Percentiles rank a stretch among this genome's conserved stretches.
These are phyloP conservation scores for Fusarium sp. DNA, from an alignment of 2,329 filamentous ascomycete genomes.

Conservation along the genomic window DNA sequence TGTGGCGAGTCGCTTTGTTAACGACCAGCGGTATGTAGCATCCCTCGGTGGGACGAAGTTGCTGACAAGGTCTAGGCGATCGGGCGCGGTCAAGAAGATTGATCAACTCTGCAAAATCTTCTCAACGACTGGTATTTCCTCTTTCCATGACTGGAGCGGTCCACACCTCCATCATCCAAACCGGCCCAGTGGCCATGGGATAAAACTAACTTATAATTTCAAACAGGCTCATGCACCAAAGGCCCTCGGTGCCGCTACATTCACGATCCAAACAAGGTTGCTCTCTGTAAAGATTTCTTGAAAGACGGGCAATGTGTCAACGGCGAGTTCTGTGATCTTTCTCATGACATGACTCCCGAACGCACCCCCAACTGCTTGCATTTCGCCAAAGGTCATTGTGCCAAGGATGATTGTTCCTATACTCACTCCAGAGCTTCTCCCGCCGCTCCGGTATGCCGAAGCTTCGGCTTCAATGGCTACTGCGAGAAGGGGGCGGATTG, in stretches of 20 bases:
- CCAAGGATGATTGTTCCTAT: slow-evolving; percentile 87
- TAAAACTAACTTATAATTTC: slow-evolving; percentile 58
- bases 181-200: slow-evolving; percentile 55
- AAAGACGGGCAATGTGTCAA: slow-evolving; percentile 81
- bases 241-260: slow-evolving; percentile 83
- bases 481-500: slow-evolving; percentile 86
- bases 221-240: slow-evolving; percentile 83
- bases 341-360: slow-evolving; percentile 85
- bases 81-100: slow-evolving; percentile 73
- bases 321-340: slow-evolving; percentile 87
- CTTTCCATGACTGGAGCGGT: slow-evolving; percentile 52
- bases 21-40: slow-evolving; percentile 77
- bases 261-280: slow-evolving; percentile 88
- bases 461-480: slow-evolving; percentile 88
- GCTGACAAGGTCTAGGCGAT: slow-evolving; percentile 61
- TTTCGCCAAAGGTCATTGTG: slow-evolving; percentile 90
- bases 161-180: slow-evolving; percentile 37
- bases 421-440: slow-evolving; percentile 84
- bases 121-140: slow-evolving; percentile 75
- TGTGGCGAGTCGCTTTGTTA: slow-evolving; percentile 79
- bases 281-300: slow-evolving; percentile 89
- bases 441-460: slow-evolving; percentile 81
- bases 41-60: slow-evolving; percentile 38
- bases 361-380: slow-evolving; percentile 90
- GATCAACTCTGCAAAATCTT: slow-evolving; percentile 80